Percentiles rank a stretch among this genome's conserved stretches.
Evolutionary conservation across 73 alveolate species (phyloP).

Genomic region (Symbiodinium pilosum): DNA sequence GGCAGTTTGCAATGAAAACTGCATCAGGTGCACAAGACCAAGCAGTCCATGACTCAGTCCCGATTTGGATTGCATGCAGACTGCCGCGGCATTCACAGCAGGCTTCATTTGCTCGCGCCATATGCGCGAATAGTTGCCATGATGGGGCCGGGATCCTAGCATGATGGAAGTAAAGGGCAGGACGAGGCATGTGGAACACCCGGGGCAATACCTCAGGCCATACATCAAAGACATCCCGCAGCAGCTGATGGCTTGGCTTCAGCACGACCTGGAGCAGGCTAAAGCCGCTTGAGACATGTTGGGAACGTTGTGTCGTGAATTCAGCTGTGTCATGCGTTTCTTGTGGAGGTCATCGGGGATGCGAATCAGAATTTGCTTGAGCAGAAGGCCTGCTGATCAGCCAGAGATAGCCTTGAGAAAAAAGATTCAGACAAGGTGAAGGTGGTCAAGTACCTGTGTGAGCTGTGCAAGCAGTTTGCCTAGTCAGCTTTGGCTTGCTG

Average conservation of each 20-base stretch:
- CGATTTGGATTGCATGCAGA: background rate
- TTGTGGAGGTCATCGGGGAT: slow-evolving; percentile 20
- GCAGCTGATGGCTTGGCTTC: slow-evolving; percentile 51
- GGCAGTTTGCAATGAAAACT: background rate
- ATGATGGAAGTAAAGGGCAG: background rate
- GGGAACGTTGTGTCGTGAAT: background rate
- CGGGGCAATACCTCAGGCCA: slow-evolving; percentile 1
- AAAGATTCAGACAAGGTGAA: slow-evolving; percentile 3
- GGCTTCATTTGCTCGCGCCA: slow-evolving; percentile 81
- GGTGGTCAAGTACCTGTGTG: slow-evolving; percentile 81
- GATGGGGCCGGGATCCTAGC: slow-evolving; percentile 37
- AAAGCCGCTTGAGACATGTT: background rate
- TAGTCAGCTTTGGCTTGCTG: background rate
- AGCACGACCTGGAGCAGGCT: slow-evolving; percentile 88
- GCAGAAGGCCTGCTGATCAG: slow-evolving; percentile 47
- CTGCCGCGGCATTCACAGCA: background rate
- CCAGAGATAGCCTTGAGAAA: background rate
- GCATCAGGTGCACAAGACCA: background rate
- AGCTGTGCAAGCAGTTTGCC: slow-evolving; percentile 48
- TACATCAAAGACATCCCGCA: slow-evolving; percentile 68
- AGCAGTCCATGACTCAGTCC: background rate
- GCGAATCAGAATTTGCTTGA: slow-evolving; percentile 68
- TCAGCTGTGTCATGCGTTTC: too few species aligned
- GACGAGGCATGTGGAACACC: background rate
- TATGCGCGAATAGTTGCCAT: slow-evolving; percentile 82